phyloP scores from a whole-genome alignment of 139 green algal species.

The Ostreobium quekettii region DNA sequence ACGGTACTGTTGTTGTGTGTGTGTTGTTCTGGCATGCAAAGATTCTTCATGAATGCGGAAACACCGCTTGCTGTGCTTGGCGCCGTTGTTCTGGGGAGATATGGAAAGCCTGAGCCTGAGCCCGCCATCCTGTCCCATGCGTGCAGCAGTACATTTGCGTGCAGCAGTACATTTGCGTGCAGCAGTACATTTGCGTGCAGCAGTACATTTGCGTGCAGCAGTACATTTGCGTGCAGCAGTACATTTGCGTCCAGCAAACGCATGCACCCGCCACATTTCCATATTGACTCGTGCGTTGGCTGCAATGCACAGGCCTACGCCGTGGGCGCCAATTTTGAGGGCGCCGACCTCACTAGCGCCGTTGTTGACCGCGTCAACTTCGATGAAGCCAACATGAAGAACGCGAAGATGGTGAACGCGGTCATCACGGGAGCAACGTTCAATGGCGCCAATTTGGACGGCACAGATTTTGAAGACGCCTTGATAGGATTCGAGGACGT shows the following conservation, averaged over 20 bases:
- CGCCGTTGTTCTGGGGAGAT: too few relatives aligned
- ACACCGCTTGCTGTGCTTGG: too few relatives aligned
- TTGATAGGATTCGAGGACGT: slow-evolving; percentile 74
- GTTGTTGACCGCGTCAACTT: slow-evolving; percentile 89
- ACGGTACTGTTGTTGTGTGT: too few relatives aligned
- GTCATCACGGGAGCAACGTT: slow-evolving; percentile 66
- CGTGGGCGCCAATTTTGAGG: slow-evolving; percentile 52
- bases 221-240: neutral
- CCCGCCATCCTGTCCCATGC: neutral
- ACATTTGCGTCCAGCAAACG: neutral
- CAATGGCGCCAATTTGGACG: slow-evolving; percentile 65
- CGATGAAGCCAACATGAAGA: slow-evolving; percentile 42
- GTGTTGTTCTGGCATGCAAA: too few relatives aligned
- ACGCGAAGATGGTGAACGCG: slow-evolving; percentile 31
- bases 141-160: neutral
- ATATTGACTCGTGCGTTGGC: neutral
- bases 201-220: neutral
- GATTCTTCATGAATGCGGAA: too few relatives aligned
- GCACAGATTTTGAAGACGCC: slow-evolving; percentile 80
- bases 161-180: neutral
- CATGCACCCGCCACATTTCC: neutral
- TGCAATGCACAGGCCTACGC: slow-evolving; percentile 69
- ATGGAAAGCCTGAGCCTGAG: too few relatives aligned
- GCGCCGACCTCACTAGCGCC: slow-evolving; percentile 82
- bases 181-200: neutral